A percentile compares a stretch with the other conserved stretches of the same genome.
phyloP scores from a whole-genome alignment of 495 filamentous ascomycete species.

The Xylaria cubensis region DNA sequence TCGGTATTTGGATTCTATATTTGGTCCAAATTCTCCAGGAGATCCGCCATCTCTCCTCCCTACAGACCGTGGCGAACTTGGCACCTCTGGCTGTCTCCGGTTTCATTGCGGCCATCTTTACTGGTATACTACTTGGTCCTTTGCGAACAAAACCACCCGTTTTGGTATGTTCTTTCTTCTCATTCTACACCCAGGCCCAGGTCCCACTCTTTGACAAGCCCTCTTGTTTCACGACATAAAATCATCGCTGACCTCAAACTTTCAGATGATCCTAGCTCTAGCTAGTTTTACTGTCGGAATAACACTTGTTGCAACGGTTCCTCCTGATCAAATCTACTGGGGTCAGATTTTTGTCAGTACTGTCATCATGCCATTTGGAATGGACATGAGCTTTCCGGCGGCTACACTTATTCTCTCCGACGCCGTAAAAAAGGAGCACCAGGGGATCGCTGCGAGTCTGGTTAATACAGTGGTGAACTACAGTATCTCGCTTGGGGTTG shows the following conservation, averaged over 20 bases:
- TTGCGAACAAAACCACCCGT: not conserved
- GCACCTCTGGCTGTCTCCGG: constrained; percentile 55
- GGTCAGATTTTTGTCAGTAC: constrained; percentile 52
- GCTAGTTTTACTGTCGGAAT: constrained; percentile 53
- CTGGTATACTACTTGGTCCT: constrained; percentile 46
- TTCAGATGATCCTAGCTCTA: constrained; percentile 58
- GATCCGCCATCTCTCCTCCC: constrained; percentile 49
- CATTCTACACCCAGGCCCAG: not conserved
- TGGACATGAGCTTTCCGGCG: constrained; percentile 55
- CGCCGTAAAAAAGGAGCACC: constrained; percentile 47
- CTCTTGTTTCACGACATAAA: not conserved
- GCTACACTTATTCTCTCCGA: constrained; percentile 50
- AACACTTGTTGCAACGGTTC: constrained; percentile 54
- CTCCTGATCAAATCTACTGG: constrained; percentile 56
- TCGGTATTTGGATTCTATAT: constrained; percentile 69
- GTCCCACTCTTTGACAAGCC: not conserved
- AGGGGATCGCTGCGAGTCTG: constrained; percentile 53
- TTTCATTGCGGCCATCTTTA: constrained; percentile 55
- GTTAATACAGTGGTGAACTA: constrained; percentile 55
- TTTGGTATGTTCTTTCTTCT: not conserved
- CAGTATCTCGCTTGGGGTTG: constrained; percentile 53
- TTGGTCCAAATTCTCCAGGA: constrained; percentile 59
- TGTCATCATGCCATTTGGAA: constrained; percentile 60
- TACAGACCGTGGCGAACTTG: constrained; percentile 57
- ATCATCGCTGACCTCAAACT: constrained; percentile 34